Base-by-base conservation (phyloP, 2,329 filamentous ascomycete species). In the Penicillium concentricum region DNA sequence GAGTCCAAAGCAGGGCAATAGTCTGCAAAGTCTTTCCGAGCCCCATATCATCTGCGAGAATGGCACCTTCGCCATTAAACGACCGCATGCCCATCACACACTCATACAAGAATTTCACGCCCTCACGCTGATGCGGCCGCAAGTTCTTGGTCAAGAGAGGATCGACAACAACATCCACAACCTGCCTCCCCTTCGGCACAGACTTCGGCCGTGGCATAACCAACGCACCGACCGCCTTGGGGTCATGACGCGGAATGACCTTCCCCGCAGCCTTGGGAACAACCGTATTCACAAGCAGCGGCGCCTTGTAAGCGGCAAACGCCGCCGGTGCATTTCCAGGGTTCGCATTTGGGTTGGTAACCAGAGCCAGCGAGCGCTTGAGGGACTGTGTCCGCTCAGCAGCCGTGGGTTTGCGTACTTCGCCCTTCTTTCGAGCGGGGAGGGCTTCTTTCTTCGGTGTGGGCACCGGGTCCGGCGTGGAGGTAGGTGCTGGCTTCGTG, bases 41-140 rank as follows among this genome's bases (percentile, higher is more conserved):
- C 0, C 88, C 88, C 88, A 91, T 91, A 64, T 90, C 88, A 67
- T 91, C 88, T 2, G 88, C 88, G 47, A 91, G 76, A 57, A 91
- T 86, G 4, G 87, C 87, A 24, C 87, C 87, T 71, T 87, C 82
- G 1, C 87, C 87, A 64, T 84, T 84, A 59, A 82, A 86, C 41
- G 80, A 76, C 41, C 86, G 81, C 80, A 90, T 82, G 5, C 87
- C 87, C 87, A 90, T 90, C 0, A 90, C 85, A 67, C 87, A 90
- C 72, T 90, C 87, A 66, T 91, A 91, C 42, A 91, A 71, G 64
- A 91, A 90, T 48, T 83, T 78, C 0, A 90, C 86, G 22, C 88
- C 88, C 66, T 87, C 84, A 15, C 84, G 80, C 67, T 91, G 88
- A 69, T 91, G 88, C 13, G 84, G 82, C 28, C 87, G 82, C 9